Base-by-base conservation (phyloP, 768 basidiomycete species). In the Clitopilus hobsonii region DNA sequence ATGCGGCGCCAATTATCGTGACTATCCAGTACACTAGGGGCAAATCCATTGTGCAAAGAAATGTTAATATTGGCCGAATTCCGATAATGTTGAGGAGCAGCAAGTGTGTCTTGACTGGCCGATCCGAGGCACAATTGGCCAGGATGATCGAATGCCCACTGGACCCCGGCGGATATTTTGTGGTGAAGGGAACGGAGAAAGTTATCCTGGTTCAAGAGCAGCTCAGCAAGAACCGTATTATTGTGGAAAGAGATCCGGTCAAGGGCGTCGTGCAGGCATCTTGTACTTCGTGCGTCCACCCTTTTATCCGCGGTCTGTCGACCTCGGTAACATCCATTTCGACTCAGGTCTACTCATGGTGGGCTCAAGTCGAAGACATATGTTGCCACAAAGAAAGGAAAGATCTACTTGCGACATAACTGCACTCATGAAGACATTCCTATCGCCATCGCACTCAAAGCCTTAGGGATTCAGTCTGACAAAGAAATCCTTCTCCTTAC, bases 151-250 rank as follows among this genome's bases (percentile, higher is more conserved):
- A 99, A 71, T 99, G 97, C 69, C 97, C 97, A 2, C 78, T 98
- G 56, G 97, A 99, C 73, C 96, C 97, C 10, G 97, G 97, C n/a
- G 97, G 97, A 3, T 98, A 98, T 68, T 99, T 99, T 69, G 89
- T 99, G 56, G 97, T 99, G 51, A 98, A 95, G 71, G 96, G 96
- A 30, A 99, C 96, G 38, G 96, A 99, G 72, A 99, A 98, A 73
- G 97, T 99, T 63, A 99, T 99, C 61, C 77, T 99, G 58, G 96
- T 99, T 6, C 97, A 99, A 69, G 97, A 98, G 68, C 97, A 99
- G 72, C 73, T 98, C 65, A 95, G 92, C 79, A 98, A 98, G 79
- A 98, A 99, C 70, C 84, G 97, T 38, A 99, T 99, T 66, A 98
- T 99, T 61, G 97, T 99, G 58, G 97, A 98, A 75, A 90, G 88